A percentile compares a stretch with the other conserved stretches of the same genome.
Evolutionary conservation across 139 green algal species (phyloP).

Genomic region (Dunaliella primolecta): DNA sequence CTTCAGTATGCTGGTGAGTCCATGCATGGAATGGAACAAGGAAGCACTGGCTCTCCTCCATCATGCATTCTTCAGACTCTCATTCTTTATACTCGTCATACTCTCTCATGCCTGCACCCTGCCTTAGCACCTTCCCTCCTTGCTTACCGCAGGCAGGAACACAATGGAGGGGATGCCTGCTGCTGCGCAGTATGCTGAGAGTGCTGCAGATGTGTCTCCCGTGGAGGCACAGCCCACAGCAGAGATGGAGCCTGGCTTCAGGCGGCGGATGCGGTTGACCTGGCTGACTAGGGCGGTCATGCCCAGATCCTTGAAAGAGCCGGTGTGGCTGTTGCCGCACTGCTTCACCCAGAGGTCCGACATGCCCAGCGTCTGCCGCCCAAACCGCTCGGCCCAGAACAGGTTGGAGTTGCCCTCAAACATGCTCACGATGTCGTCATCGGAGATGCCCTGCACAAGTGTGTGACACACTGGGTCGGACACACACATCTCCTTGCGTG

Average conservation of each 20-base stretch:
- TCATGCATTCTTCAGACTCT: no score
- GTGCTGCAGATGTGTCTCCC: slow-evolving; percentile 94
- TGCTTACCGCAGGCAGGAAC: slow-evolving; percentile 84
- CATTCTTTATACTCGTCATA: no score
- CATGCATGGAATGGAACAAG: no score
- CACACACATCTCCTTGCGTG: background rate
- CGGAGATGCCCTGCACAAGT: slow-evolving; percentile 61
- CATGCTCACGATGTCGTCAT: slow-evolving; percentile 97
- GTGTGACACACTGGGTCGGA: background rate
- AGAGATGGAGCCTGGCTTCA: slow-evolving; percentile 79
- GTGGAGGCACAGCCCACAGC: slow-evolving; percentile 98
- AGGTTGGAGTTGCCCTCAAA: slow-evolving; percentile 99
- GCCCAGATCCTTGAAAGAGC: slow-evolving; percentile 98
- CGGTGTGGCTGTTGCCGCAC: slow-evolving; percentile 98
- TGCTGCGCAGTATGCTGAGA: slow-evolving; percentile 96
- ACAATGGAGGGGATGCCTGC: slow-evolving; percentile 98
- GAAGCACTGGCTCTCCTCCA: no score
- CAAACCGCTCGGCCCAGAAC: slow-evolving; percentile 99
- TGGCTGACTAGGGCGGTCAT: slow-evolving; percentile 96
- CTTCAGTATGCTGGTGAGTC: no score
- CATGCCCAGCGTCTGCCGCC: slow-evolving; percentile 89
- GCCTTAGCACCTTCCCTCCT: background rate
- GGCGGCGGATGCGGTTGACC: slow-evolving; percentile 78
- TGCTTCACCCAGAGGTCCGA: slow-evolving; percentile 99
- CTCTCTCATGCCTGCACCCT: no score